Evolutionary conservation across 2,329 filamentous ascomycete genomes (phyloP).

Genomic region (Fusarium siculi): DNA sequence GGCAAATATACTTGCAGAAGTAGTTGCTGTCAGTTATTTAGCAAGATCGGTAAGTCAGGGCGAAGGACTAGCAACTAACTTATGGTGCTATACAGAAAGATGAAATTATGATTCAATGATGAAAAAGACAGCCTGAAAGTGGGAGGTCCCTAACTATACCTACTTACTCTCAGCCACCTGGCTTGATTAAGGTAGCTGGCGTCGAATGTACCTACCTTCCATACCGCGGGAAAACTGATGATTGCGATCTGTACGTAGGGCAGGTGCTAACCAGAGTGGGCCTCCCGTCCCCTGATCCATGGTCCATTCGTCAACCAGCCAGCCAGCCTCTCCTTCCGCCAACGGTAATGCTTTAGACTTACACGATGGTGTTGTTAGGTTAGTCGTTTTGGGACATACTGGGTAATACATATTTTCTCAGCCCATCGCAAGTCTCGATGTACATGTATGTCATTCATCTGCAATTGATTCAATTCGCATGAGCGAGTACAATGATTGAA

Average conservation of each 20-base stretch:
- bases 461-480: neutral
- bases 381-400: neutral
- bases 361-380: constrained; percentile 3
- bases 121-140: neutral
- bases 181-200: neutral
- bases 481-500: neutral
- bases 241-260: constrained; percentile 30
- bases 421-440: neutral
- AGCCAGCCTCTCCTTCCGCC: constrained; percentile 10
- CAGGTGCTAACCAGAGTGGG: constrained; percentile 27
- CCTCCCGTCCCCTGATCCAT: constrained; percentile 24
- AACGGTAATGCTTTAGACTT: constrained; percentile 21
- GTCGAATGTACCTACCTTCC: neutral
- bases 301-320: constrained; percentile 11
- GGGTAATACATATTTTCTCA: neutral
- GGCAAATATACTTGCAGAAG: constrained; percentile 18
- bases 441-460: neutral
- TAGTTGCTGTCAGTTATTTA: neutral
- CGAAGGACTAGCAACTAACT: neutral
- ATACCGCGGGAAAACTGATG: neutral
- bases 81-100: neutral
- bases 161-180: constrained; percentile 17
- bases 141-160: neutral
- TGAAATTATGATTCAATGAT: neutral
- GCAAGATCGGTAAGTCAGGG: neutral